Percentiles rank a stretch among this genome's conserved stretches.
Evolutionary conservation across 2,329 filamentous ascomycete species (phyloP).

Genomic region (Aureobasidium sp.): DNA sequence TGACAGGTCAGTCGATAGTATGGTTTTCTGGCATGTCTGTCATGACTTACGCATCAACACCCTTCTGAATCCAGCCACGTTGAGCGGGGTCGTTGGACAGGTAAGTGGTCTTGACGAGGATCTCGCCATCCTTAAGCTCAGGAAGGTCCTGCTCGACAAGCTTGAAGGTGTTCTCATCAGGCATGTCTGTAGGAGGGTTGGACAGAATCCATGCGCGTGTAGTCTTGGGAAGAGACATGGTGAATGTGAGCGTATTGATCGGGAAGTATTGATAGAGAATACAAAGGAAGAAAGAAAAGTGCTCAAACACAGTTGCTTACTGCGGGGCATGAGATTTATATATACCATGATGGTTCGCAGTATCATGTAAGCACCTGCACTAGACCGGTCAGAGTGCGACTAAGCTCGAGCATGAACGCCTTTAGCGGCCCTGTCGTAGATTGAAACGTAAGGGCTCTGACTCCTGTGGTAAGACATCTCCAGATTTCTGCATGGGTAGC

Average conservation of each 20-base stretch:
- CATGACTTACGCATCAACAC: conserved; percentile 21
- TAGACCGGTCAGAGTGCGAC: background rate
- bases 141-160: conserved; percentile 32
- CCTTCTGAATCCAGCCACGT: conserved; percentile 43
- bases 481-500: conserved; percentile 9
- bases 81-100: conserved; percentile 50
- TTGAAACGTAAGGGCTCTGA: conserved; percentile 1
- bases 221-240: conserved; percentile 8
- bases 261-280: background rate
- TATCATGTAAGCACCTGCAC: background rate
- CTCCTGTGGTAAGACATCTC: conserved; percentile 6
- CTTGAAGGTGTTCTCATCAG: conserved; percentile 27
- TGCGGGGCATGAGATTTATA: conserved; percentile 2
- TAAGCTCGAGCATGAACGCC: background rate
- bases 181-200: conserved; percentile 14
- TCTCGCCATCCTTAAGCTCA: conserved; percentile 33
- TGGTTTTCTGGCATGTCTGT: background rate
- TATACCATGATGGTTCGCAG: conserved; percentile 8
- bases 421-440: background rate
- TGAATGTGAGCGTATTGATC: background rate
- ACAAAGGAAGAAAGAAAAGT: background rate
- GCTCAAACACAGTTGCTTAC: background rate
- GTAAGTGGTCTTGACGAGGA: conserved; percentile 42
- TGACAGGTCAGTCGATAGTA: background rate
- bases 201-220: conserved; percentile 7